These are phyloP conservation scores for Scutellaria galericulata DNA, from an alignment of 257 asterid genomes.

Conservation along the genomic window DNA sequence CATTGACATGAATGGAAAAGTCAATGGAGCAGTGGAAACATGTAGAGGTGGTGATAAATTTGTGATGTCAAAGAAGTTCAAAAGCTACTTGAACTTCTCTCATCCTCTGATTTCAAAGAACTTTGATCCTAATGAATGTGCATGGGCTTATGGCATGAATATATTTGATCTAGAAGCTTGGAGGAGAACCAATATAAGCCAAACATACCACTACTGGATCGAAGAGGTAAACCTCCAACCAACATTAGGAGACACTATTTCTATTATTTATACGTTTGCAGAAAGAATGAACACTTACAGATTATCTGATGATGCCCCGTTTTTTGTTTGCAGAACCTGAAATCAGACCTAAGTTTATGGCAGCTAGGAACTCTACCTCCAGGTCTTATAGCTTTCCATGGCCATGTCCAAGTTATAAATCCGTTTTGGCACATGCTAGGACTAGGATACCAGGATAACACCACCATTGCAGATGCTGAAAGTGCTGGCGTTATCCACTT, in stretches of 20 bases:
- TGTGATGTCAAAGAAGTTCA: slow-evolving; percentile 91
- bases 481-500: slow-evolving; percentile 87
- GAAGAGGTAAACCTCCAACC: slow-evolving; percentile 58
- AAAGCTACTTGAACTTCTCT: slow-evolving; percentile 88
- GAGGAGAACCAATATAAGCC: slow-evolving; percentile 84
- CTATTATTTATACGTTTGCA: neutral
- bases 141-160: slow-evolving; percentile 99
- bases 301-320: slow-evolving; percentile 14
- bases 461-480: slow-evolving; percentile 68
- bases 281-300: neutral
- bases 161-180: slow-evolving; percentile 88
- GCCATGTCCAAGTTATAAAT: slow-evolving; percentile 71
- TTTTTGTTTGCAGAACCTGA: slow-evolving; percentile 67
- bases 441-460: slow-evolving; percentile 89
- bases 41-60: slow-evolving; percentile 83
- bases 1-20: slow-evolving; percentile 86
- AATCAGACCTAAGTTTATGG: slow-evolving; percentile 94
- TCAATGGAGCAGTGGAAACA: slow-evolving; percentile 95
- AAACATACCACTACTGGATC: slow-evolving; percentile 81
- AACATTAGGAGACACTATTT: neutral
- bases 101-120: slow-evolving; percentile 79
- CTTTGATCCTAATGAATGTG: slow-evolving; percentile 85
- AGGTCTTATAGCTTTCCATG: slow-evolving; percentile 86
- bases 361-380: slow-evolving; percentile 98
- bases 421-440: slow-evolving; percentile 99